These are phyloP conservation scores for Pestalotiopsis sp. DNA, from an alignment of 2,329 filamentous ascomycete genomes.

Conservation along the genomic window DNA sequence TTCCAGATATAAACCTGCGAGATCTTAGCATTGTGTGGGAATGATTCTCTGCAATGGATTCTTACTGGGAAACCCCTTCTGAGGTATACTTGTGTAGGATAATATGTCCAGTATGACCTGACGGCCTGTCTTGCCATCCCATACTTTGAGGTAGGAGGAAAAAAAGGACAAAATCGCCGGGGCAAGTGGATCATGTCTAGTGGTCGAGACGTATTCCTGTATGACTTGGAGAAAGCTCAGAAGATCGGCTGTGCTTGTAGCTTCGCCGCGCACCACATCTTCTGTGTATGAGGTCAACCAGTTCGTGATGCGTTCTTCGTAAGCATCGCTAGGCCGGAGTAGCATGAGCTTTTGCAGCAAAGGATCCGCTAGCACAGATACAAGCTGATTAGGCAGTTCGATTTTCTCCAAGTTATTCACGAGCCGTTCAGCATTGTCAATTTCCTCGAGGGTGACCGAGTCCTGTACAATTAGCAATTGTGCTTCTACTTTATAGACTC, in stretches of 20 bases:
- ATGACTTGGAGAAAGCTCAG: slow-evolving; percentile 59
- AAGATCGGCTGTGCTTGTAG: slow-evolving; percentile 45
- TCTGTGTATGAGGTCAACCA: slow-evolving; percentile 62
- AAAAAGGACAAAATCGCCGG: slow-evolving; percentile 54
- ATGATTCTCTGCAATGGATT: slow-evolving; percentile 9
- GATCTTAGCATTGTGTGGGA: slow-evolving; percentile 22
- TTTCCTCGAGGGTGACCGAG: slow-evolving; percentile 74
- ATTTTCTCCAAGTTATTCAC: slow-evolving; percentile 76
- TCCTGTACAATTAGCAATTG: slow-evolving; percentile 45
- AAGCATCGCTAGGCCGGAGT: slow-evolving; percentile 59
- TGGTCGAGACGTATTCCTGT: slow-evolving; percentile 56
- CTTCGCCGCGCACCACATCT: slow-evolving; percentile 57
- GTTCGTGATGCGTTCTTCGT: slow-evolving; percentile 55
- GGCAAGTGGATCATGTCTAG: slow-evolving; percentile 56
- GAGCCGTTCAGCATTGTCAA: slow-evolving; percentile 71
- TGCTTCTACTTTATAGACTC: not conserved
- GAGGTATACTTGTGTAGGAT: slow-evolving; percentile 53
- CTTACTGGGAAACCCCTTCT: slow-evolving; percentile 55
- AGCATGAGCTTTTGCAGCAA: slow-evolving; percentile 77
- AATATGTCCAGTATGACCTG: slow-evolving; percentile 61
- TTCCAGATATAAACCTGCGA: slow-evolving; percentile 52
- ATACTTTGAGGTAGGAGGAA: slow-evolving; percentile 55
- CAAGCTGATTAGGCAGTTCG: slow-evolving; percentile 79
- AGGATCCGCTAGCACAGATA: slow-evolving; percentile 75
- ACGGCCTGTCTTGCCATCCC: slow-evolving; percentile 63